These are phyloP conservation scores for Tetrahymena malaccensis DNA, from an alignment of 73 alveolate genomes.

Conservation along the genomic window DNA sequence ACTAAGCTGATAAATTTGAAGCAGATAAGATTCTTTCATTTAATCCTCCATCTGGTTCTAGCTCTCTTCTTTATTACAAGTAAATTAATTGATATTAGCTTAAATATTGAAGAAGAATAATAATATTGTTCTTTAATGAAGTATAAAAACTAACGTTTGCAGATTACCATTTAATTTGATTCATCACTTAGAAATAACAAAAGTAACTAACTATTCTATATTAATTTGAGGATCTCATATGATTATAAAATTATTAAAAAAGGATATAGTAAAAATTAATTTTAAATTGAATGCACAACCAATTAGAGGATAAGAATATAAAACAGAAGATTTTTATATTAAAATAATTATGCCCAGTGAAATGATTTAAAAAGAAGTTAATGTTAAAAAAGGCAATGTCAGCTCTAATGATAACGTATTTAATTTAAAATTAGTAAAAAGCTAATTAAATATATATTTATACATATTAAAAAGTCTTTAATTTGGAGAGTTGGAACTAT, in stretches of 20 bases:
- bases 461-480: conserved; percentile 10
- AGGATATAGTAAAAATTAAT: not conserved
- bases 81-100: not conserved
- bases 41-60: conserved; percentile 29
- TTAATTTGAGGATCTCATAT: too few species aligned
- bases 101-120: not conserved
- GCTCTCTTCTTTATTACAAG: conserved; percentile 16
- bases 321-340: conserved; percentile 12
- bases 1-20: conserved; percentile 25
- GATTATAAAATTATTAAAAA: too few species aligned
- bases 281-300: conserved; percentile 14
- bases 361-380: conserved; percentile 14
- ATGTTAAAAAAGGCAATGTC: not conserved
- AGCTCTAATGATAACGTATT: conserved; percentile 14
- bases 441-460: not conserved
- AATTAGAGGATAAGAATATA: conserved; percentile 35
- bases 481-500: conserved; percentile 36
- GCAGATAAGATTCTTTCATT: conserved; percentile 20
- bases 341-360: conserved; percentile 17
- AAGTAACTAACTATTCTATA: not conserved
- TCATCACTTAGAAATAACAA: conserved; percentile 8
- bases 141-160: not conserved
- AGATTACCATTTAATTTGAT: conserved; percentile 33
- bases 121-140: not conserved
- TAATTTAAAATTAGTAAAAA: not conserved